phyloP scores from a whole-genome alignment of 352 stramenopile genomes.

The Phytopythium aichiense region DNA sequence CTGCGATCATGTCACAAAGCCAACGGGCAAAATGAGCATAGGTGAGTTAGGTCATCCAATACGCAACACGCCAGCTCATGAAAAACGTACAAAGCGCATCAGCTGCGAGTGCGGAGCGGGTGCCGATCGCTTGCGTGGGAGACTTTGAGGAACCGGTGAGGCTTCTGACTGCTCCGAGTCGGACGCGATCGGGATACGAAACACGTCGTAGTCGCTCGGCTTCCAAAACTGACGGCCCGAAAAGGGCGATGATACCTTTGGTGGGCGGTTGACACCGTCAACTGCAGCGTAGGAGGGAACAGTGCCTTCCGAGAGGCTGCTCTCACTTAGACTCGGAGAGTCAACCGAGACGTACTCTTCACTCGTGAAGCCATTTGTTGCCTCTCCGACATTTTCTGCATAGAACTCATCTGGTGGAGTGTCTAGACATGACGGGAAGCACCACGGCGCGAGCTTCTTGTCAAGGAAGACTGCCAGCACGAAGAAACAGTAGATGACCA shows the following conservation, averaged over 20 bases:
- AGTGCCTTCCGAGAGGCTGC: conserved; percentile 18
- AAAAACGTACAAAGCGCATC: conserved; percentile 4
- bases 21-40: background rate
- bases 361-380: conserved; percentile 19
- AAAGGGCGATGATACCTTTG: background rate
- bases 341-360: conserved; percentile 19
- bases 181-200: conserved; percentile 28
- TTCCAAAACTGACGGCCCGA: conserved; percentile 10
- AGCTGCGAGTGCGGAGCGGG: conserved; percentile 46
- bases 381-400: conserved; percentile 9
- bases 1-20: conserved; percentile 1
- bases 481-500: conserved; percentile 68
- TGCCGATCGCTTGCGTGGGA: conserved; percentile 54
- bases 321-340: conserved; percentile 14
- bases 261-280: background rate
- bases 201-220: conserved; percentile 27
- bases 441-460: conserved; percentile 27
- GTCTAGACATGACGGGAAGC: conserved; percentile 18
- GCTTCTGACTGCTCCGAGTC: conserved; percentile 59
- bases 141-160: conserved; percentile 25
- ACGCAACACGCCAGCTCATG: background rate
- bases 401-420: conserved; percentile 14
- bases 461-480: conserved; percentile 61
- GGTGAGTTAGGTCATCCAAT: background rate
- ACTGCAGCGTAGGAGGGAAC: background rate